Base-by-base conservation (phyloP, 768 basidiomycete genomes). In the Asterophora parasitica region DNA sequence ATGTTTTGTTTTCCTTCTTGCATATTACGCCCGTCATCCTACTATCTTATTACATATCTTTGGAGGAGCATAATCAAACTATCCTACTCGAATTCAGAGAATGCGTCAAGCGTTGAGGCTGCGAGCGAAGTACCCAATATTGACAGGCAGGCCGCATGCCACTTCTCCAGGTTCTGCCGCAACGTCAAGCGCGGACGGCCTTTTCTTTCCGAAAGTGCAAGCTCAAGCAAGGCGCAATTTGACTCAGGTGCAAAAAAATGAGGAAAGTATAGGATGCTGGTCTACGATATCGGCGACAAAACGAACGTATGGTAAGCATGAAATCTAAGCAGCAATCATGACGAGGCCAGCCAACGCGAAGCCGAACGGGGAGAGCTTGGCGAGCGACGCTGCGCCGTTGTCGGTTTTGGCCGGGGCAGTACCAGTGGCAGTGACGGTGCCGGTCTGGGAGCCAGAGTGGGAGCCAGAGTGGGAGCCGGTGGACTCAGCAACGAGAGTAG, bases 401-500 rank as follows among this genome's bases (percentile, higher is more conserved):
- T n/a, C n/a, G n/a, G 37, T 48, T 11, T 42, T 9, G 5, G 53
- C 37, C 26, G 57, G 38, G 10, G 46, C 55, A 23, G 44, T 49
- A 15, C 33, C 54, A n/a, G 50, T 31, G 27, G 36, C 54, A n/a
- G 50, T 31, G 27, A 33, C 38, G 32, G 56, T 58, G 20, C 48
- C 36, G 26, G 58, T 37, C 12, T 48, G 53, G 15, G 55, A 46
- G 34, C 44, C 38, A 12, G 48, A 42, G 30, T 48, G 12, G 13
- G 35, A 39, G 38, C 43, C 49, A 33, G 30, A 31, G 2, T 31
- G 30, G 12, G 53, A 48, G 20, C 47, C 40, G 16, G 56, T 52
- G 11, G 50, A 38, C 36, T 51, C 20, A 34, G 42, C 41, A 17
- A 48, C 51, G 46, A 85, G 74, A 1, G 85, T 88, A 31, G 83